Conservation (phyloP, 352 stramenopile genomes). For the Globisporangium sylvaticum region DNA sequence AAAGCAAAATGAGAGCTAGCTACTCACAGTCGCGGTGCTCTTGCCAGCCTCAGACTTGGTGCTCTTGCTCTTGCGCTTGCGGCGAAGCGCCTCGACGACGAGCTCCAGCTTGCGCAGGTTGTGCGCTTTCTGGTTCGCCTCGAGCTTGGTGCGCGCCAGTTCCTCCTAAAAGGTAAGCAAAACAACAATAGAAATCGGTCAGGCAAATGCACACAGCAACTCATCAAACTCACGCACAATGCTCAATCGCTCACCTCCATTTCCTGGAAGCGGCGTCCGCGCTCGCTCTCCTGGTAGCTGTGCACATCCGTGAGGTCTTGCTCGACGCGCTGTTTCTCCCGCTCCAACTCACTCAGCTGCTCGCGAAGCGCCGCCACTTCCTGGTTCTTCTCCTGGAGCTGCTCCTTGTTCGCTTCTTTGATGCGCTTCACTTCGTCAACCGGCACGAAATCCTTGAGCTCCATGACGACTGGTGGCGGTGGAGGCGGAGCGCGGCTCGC, state of each 20-base stretch:
- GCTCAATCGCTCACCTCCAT: slow-evolving; percentile 33
- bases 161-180: slow-evolving; percentile 25
- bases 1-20: not conserved
- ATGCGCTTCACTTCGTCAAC: slow-evolving; percentile 48
- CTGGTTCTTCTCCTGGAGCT: slow-evolving; percentile 27
- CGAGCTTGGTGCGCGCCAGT: slow-evolving; percentile 47
- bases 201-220: not conserved
- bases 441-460: slow-evolving; percentile 65
- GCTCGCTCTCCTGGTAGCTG: slow-evolving; percentile 69
- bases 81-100: slow-evolving; percentile 33
- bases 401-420: slow-evolving; percentile 41
- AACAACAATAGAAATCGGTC: not conserved
- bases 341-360: slow-evolving; percentile 36
- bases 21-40: slow-evolving; percentile 13
- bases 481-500: slow-evolving; percentile 10
- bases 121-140: slow-evolving; percentile 43
- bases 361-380: slow-evolving; percentile 27
- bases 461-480: slow-evolving; percentile 37
- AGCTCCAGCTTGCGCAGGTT: slow-evolving; percentile 44
- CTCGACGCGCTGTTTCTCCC: slow-evolving; percentile 55
- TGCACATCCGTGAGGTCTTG: slow-evolving; percentile 62
- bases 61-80: slow-evolving; percentile 32
- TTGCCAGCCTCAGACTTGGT: slow-evolving; percentile 10
- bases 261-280: slow-evolving; percentile 46
- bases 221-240: not conserved